These are phyloP conservation scores for Leccinum fallax DNA, from an alignment of 1,284 basidiomycete species.

Conservation along the genomic window DNA sequence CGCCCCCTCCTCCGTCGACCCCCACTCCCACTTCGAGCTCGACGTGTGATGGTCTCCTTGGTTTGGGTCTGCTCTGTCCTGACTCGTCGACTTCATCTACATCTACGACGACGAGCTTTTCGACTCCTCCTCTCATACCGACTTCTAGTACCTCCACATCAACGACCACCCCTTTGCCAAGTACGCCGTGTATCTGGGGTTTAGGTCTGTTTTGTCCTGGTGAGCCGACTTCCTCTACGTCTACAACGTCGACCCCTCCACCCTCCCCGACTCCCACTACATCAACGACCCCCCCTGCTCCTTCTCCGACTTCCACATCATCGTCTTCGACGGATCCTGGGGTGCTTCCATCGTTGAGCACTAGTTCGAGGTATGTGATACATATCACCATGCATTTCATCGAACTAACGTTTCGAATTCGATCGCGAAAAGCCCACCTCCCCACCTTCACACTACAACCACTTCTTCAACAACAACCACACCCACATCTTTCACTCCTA, in stretches of 20 bases:
- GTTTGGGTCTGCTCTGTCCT: neutral
- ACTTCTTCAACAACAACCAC: neutral
- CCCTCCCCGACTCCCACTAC: neutral
- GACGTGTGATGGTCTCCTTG: neutral
- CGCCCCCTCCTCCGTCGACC: neutral
- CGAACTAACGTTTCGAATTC: constrained; percentile 20
- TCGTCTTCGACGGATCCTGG: neutral
- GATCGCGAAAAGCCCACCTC: constrained; percentile 33
- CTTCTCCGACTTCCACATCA: neutral
- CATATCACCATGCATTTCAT: neutral
- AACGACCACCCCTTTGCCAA: neutral
- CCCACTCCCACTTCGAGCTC: neutral
- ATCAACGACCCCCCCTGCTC: neutral
- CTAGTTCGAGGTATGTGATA: constrained; percentile 14
- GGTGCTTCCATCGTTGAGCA: constrained; percentile 6
- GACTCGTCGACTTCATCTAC: neutral
- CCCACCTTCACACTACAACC: neutral
- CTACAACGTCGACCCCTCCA: neutral
- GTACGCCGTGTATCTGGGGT: neutral
- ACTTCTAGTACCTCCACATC: neutral
- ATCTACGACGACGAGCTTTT: neutral
- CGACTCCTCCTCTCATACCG: no score
- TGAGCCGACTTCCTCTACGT: neutral
- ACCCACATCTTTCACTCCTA: constrained; percentile 20
- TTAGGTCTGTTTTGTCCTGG: neutral